Evolutionary conservation across 192 early-diverging fungal species (phyloP).

Genomic region (Chytriomyces sp.): DNA sequence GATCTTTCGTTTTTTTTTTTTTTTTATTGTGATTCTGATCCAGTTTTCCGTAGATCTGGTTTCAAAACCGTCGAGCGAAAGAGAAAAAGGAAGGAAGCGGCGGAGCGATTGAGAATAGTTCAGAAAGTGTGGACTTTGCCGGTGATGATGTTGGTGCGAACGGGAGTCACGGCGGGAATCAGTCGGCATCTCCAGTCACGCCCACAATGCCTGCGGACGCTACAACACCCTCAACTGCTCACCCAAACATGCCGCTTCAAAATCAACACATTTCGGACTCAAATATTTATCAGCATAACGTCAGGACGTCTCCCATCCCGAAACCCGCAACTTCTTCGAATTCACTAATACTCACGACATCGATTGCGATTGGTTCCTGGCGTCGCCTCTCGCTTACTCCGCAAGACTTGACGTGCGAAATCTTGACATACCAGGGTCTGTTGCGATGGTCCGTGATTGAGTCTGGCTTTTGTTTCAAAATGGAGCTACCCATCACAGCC

Average conservation of each 20-base stretch:
- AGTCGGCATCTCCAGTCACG: background rate
- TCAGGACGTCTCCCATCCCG: background rate
- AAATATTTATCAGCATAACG: background rate
- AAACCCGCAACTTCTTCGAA: background rate
- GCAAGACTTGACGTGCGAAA: slow-evolving; percentile 24
- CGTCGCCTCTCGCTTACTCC: slow-evolving; percentile 26
- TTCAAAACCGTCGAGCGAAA: slow-evolving; percentile 90
- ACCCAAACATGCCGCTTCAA: background rate
- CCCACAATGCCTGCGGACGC: background rate
- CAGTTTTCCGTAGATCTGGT: slow-evolving; percentile 45
- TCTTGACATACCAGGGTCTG: background rate
- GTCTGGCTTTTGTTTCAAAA: slow-evolving; percentile 28
- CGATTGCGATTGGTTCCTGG: slow-evolving; percentile 33
- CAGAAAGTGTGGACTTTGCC: background rate
- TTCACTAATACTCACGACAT: slow-evolving; percentile 4
- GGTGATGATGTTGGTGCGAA: background rate
- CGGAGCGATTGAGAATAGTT: no score
- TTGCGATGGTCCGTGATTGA: slow-evolving; percentile 36
- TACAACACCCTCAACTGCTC: background rate
- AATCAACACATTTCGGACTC: background rate
- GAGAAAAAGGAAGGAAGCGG: slow-evolving; percentile 54
- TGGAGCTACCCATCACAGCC: slow-evolving; percentile 28
- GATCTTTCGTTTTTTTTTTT: slow-evolving; percentile 5
- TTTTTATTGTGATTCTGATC: background rate
- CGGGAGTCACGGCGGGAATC: background rate